Base-by-base conservation (phyloP, 2,329 filamentous ascomycete genomes). In the Pseudogymnoascus sp. region DNA sequence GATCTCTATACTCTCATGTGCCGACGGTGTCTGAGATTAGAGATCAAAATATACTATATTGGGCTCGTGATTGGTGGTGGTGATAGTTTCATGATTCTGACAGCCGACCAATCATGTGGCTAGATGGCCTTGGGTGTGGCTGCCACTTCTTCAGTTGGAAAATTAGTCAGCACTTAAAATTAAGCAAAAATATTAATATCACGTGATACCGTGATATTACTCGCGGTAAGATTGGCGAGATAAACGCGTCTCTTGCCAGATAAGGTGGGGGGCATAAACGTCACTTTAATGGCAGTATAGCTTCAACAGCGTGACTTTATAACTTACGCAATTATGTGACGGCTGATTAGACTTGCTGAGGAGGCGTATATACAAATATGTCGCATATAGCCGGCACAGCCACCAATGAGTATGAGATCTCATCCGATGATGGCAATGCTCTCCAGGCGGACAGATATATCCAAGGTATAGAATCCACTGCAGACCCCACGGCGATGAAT, bases 321-420 rank as follows among this genome's bases (percentile, higher is more conserved):
- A 33, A 55, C 49, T 2, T n/a, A 4, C 10, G n/a, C 5, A 33
- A 33, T 33, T 55, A 55, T 55, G 49, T 10, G 16, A 55, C 26
- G 19, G n/a, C 29, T 10, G 33, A 19, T 10, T 35, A 35, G 4
- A 33, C 7, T 14, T 35, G 2, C 29, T 10, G 29, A 5, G 16
- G 29, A 55, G 49, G 49, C 29, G 49, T 55, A 31, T 55, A 55
- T 55, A 14, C n/a, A 33, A 33, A 55, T 33, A 55, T 55, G 49
- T 55, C 49, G n/a, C 29, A 19, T 55, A 16, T 19, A 21, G 49
- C 29, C 6, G n/a, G 29, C 11, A 11, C 29, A 14, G 49, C 8
- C 16, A 8, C n/a, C 16, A 3, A 4, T 11, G 29, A 33, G 49
- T 7, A 55, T 55, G 16, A 31, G 10, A 55, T 55, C 49, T 55